Conservation (phyloP, 2,329 filamentous ascomycete genomes). For the Cercospora brassicicola region DNA sequence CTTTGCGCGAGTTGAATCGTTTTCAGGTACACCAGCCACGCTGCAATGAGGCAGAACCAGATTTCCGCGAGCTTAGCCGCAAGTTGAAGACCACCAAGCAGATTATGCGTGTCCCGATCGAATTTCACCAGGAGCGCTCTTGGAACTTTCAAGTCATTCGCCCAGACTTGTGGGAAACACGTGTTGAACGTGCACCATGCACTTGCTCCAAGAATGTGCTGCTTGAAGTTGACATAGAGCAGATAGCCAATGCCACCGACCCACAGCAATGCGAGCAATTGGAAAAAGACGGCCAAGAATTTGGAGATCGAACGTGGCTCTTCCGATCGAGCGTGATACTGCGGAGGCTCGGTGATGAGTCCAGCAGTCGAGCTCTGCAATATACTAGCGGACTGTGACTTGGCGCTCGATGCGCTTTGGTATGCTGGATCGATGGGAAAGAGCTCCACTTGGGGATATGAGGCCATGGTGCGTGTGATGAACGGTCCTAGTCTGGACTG, state of each 20-base stretch:
- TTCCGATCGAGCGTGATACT: neutral
- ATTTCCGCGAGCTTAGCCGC: neutral
- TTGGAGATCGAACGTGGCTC: neutral
- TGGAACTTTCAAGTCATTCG: neutral
- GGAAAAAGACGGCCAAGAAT: neutral
- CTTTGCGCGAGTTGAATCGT: neutral
- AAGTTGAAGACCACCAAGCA: neutral
- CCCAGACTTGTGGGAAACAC: neutral
- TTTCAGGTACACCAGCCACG: neutral
- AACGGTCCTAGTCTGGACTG: neutral
- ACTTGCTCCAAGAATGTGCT: neutral
- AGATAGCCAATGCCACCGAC: neutral
- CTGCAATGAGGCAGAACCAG: neutral
- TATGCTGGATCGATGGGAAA: neutral
- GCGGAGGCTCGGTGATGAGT: neutral
- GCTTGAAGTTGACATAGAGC: neutral
- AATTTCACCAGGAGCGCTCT: neutral
- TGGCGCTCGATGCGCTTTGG: neutral
- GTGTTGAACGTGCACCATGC: neutral
- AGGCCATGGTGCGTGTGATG: neutral
- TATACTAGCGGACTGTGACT: neutral
- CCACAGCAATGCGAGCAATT: neutral
- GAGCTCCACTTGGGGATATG: neutral
- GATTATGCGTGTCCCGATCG: neutral
- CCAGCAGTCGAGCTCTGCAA: neutral